Evolutionary conservation across 306 rosid genomes (phyloP).

Genomic region (Vigna nakashimae): DNA sequence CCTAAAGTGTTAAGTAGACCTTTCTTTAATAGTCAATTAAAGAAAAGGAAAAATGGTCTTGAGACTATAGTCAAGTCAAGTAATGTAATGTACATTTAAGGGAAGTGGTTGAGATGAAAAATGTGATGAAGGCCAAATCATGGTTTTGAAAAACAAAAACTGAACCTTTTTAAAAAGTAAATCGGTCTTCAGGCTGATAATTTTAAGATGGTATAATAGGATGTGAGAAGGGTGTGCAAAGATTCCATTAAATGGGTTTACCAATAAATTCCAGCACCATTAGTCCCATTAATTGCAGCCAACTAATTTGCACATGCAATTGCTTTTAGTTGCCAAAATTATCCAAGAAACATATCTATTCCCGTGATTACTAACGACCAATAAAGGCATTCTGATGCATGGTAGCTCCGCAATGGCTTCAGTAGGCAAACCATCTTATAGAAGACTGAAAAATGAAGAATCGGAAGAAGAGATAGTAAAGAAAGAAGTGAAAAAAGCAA

Average conservation of each 20-base stretch:
- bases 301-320: slow-evolving; percentile 35
- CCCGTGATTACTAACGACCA: slow-evolving; percentile 11
- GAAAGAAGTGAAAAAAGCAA: slow-evolving; percentile 48
- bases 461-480: slow-evolving; percentile 27
- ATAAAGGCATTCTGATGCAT: neutral
- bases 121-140: too few species aligned
- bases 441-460: slow-evolving; percentile 48
- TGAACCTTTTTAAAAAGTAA: too few species aligned
- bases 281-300: slow-evolving; percentile 31
- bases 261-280: slow-evolving; percentile 50
- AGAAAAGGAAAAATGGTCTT: too few species aligned
- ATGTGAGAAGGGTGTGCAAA: too few species aligned
- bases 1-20: neutral
- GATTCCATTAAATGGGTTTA: slow-evolving; percentile 25
- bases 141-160: too few species aligned
- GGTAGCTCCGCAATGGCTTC: slow-evolving; percentile 24
- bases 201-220: too few species aligned
- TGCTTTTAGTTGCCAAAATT: neutral
- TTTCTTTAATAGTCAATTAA: neutral
- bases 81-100: too few species aligned
- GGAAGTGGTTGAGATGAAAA: too few species aligned
- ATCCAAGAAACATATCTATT: neutral
- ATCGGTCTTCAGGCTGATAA: too few species aligned
- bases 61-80: neutral
- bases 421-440: slow-evolving; percentile 39